A percentile compares a stretch with the other conserved stretches of the same genome.
These are phyloP conservation scores for Lepidium didymum DNA, from an alignment of 345 rosid genomes.

Conservation along the genomic window DNA sequence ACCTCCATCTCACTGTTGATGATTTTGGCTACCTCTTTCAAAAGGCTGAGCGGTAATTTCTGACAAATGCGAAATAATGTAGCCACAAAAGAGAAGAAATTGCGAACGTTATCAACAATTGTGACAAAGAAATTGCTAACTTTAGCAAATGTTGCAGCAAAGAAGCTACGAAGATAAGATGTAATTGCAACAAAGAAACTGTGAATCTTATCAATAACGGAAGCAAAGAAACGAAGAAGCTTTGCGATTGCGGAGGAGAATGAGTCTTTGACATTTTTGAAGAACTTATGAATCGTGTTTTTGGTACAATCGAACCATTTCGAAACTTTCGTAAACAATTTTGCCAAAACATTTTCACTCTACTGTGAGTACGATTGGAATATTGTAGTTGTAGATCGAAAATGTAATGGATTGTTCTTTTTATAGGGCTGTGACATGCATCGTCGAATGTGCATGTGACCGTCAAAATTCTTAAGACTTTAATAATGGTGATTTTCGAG, in stretches of 20 bases:
- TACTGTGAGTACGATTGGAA: background rate
- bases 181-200: background rate
- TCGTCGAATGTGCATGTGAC: conserved; percentile 2
- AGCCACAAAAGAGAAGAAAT: background rate
- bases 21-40: background rate
- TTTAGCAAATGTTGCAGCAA: too few relatives aligned
- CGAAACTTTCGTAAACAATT: background rate
- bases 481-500: background rate
- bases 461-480: background rate
- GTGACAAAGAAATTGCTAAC: background rate
- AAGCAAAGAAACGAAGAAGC: background rate
- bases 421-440: conserved; percentile 2
- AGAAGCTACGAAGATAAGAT: too few relatives aligned
- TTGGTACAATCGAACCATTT: conserved; percentile 1
- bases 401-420: background rate
- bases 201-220: background rate
- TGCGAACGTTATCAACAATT: background rate
- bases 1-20: background rate
- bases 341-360: conserved; percentile 1
- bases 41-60: background rate
- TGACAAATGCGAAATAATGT: background rate
- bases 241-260: background rate
- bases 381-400: background rate
- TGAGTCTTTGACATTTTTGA: background rate
- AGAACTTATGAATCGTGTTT: background rate